These are phyloP conservation scores for Silene conica DNA, from an alignment of 148 eudicot genomes.

Conservation along the genomic window DNA sequence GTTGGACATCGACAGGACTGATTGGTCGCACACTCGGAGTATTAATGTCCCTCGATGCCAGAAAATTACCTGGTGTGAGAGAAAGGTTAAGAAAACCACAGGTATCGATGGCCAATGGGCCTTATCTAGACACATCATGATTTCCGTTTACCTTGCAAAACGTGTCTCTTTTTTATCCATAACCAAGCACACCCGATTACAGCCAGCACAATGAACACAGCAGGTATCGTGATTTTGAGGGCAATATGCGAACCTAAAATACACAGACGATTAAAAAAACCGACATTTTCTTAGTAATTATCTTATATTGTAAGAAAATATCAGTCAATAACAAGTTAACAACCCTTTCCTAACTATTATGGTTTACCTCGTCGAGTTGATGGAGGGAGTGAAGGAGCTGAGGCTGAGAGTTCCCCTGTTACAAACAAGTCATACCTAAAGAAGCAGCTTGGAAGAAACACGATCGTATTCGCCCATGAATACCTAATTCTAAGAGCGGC, in stretches of 20 bases:
- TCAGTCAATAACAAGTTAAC: too few species aligned
- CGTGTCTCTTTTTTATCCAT: background rate
- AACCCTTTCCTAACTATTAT: background rate
- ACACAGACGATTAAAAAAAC: background rate
- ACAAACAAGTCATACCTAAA: conserved; percentile 22
- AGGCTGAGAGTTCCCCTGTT: background rate
- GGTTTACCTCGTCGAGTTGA: conserved; percentile 2
- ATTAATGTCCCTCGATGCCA: too few species aligned
- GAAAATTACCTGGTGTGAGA: background rate
- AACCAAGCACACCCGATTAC: conserved; percentile 4
- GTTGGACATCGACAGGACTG: background rate
- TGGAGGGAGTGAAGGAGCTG: background rate
- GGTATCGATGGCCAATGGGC: too few species aligned
- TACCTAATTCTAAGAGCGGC: background rate
- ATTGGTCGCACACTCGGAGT: background rate
- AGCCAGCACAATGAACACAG: background rate
- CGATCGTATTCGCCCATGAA: conserved; percentile 2
- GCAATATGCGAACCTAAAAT: background rate
- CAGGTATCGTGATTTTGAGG: background rate
- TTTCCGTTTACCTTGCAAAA: conserved; percentile 5
- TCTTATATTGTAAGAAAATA: too few species aligned
- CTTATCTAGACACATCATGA: too few species aligned
- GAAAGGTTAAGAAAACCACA: background rate
- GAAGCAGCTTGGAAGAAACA: conserved; percentile 36
- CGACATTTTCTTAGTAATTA: background rate